Percentiles rank a stretch among this genome's conserved stretches.
Evolutionary conservation across 2,329 filamentous ascomycete species (phyloP).

Genomic region (Neoarthrinium moseri): DNA sequence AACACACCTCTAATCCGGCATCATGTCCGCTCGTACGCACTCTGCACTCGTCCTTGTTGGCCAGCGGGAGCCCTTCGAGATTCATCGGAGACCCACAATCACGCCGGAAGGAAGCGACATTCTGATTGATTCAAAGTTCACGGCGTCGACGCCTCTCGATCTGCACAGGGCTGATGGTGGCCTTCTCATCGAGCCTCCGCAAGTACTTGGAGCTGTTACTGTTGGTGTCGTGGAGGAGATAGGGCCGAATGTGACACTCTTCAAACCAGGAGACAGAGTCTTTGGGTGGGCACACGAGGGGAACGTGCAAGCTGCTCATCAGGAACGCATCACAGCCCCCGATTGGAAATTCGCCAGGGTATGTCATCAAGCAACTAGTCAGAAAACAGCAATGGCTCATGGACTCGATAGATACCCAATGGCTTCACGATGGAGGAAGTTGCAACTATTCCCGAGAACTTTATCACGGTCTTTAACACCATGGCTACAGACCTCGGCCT

Average conservation of each 20-base stretch:
- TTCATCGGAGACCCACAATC: conserved; percentile 21
- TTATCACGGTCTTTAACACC: conserved; percentile 60
- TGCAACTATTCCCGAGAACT: conserved; percentile 52
- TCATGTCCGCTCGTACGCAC: conserved; percentile 21
- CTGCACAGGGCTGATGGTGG: conserved; percentile 62
- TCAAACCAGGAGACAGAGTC: conserved; percentile 54
- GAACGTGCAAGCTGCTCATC: conserved; percentile 49
- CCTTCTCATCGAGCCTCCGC: conserved; percentile 48
- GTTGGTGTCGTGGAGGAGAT: conserved; percentile 53
- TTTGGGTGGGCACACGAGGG: conserved; percentile 52
- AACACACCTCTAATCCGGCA: no score
- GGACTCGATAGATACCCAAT: conserved; percentile 13
- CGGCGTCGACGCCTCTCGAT: conserved; percentile 59
- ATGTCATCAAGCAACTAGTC: background rate
- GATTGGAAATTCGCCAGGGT: conserved; percentile 47
- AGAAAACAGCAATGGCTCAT: no score
- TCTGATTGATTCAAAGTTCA: conserved; percentile 55
- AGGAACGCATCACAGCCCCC: conserved; percentile 53
- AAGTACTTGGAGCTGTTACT: conserved; percentile 48
- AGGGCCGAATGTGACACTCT: conserved; percentile 39
- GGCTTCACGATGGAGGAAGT: conserved; percentile 21
- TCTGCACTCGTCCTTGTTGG: conserved; percentile 24
- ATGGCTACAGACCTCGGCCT: conserved; percentile 49
- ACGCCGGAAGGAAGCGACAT: conserved; percentile 45
- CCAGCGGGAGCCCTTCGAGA: conserved; percentile 22